phyloP scores from a whole-genome alignment of 805 yeast genomes.

The Pichia manshurica region DNA sequence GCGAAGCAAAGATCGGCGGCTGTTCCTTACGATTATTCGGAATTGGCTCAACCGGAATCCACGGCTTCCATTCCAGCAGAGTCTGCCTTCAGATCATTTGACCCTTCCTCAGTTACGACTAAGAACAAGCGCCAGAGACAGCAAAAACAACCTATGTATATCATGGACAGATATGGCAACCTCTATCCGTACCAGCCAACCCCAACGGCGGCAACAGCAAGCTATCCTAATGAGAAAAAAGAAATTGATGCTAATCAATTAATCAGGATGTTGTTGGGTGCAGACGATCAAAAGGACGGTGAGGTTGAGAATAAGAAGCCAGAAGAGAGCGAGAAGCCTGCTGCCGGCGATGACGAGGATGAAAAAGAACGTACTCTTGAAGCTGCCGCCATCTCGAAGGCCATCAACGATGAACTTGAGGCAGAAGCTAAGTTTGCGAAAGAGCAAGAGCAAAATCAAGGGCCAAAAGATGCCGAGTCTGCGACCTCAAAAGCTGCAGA shows the following conservation, averaged over 20 bases:
- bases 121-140: constrained; percentile 5
- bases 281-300: not conserved
- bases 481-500: not conserved
- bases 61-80: not conserved
- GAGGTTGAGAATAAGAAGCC: no score
- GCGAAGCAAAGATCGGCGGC: not conserved
- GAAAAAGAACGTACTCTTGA: not conserved
- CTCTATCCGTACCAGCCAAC: constrained; percentile 8
- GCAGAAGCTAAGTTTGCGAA: constrained; percentile 2
- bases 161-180: constrained; percentile 13
- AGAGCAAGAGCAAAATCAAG: not conserved
- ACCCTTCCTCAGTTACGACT: not conserved
- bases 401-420: not conserved
- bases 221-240: not conserved
- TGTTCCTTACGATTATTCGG: not conserved
- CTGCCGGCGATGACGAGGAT: not conserved
- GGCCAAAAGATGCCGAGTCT: not conserved
- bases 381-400: not conserved
- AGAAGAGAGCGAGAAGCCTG: not conserved
- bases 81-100: not conserved
- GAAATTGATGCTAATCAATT: constrained; percentile 10
- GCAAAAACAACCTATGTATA: constrained; percentile 9
- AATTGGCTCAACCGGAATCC: not conserved
- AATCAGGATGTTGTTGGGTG: constrained; percentile 10
- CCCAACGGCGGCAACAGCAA: not conserved